phyloP scores from a whole-genome alignment of 805 yeast species.

The Kazachstania taianensis region DNA sequence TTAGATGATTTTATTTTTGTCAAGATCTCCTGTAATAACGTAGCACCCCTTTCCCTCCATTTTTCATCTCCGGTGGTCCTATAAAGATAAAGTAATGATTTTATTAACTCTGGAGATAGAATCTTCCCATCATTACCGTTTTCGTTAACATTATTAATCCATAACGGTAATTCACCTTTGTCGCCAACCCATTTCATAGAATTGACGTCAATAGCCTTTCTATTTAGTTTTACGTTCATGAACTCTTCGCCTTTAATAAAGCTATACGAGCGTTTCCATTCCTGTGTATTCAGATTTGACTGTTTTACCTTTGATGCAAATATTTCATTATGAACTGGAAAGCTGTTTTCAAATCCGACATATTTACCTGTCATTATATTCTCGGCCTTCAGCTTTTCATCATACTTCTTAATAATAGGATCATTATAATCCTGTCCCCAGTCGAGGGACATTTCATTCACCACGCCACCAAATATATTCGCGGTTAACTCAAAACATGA shows the following conservation, averaged over 20 bases:
- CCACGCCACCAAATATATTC: conserved; percentile 26
- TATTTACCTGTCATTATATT: conserved; percentile 16
- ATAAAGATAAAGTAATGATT: conserved; percentile 48
- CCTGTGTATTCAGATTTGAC: background rate
- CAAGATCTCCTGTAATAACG: conserved; percentile 34
- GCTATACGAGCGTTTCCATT: conserved; percentile 4
- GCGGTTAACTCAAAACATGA: conserved; percentile 41
- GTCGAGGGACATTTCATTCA: background rate
- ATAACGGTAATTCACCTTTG: conserved; percentile 24
- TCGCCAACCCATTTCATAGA: conserved; percentile 12
- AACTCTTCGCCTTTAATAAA: conserved; percentile 5
- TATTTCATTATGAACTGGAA: conserved; percentile 2
- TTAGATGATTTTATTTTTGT: conserved; percentile 21
- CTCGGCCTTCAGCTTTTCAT: conserved; percentile 12
- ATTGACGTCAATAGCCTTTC: conserved; percentile 8
- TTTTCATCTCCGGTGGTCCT: conserved; percentile 48
- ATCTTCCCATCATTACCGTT: conserved; percentile 30
- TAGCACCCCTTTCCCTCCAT: conserved; percentile 49
- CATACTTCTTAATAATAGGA: conserved; percentile 7
- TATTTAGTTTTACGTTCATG: conserved; percentile 2
- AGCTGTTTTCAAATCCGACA: conserved; percentile 7
- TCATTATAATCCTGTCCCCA: background rate
- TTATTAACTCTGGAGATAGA: conserved; percentile 54
- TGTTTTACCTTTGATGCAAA: conserved; percentile 2
- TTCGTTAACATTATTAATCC: conserved; percentile 24